Evolutionary conservation across 495 filamentous ascomycete genomes (phyloP).

Genomic region (Mytilinidion resinicola): DNA sequence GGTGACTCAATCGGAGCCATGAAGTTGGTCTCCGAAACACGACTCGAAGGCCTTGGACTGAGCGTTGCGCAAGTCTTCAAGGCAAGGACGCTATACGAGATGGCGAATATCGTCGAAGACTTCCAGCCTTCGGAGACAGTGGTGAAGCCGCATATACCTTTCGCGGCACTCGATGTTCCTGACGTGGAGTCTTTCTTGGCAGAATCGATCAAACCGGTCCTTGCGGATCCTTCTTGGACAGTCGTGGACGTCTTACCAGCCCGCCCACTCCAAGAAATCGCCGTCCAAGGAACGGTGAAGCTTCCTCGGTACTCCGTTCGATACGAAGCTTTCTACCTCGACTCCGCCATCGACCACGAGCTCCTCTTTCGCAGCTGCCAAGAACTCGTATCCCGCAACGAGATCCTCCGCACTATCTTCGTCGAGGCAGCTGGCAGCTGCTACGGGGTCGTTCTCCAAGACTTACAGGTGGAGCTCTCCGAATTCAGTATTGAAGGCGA

Average conservation of each 20-base stretch:
- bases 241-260: slow-evolving; percentile 55
- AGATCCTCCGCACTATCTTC: slow-evolving; percentile 66
- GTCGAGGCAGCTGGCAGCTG: slow-evolving; percentile 50
- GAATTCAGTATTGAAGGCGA: slow-evolving; percentile 50
- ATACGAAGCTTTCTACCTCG: slow-evolving; percentile 43
- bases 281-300: slow-evolving; percentile 53
- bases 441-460: slow-evolving; percentile 56
- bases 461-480: slow-evolving; percentile 46
- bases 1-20: slow-evolving; percentile 54
- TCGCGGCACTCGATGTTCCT: slow-evolving; percentile 6
- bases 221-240: slow-evolving; percentile 16
- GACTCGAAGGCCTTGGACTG: slow-evolving; percentile 6
- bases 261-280: slow-evolving; percentile 59
- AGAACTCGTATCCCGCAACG: slow-evolving; percentile 42
- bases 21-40: slow-evolving; percentile 40
- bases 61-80: slow-evolving; percentile 22
- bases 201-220: not conserved
- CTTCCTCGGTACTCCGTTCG: slow-evolving; percentile 42
- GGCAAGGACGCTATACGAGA: slow-evolving; percentile 6
- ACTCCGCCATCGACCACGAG: slow-evolving; percentile 28
- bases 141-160: not conserved
- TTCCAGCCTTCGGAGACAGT: not conserved
- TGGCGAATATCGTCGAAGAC: slow-evolving; percentile 9
- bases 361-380: slow-evolving; percentile 37
- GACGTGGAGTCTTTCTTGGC: slow-evolving; percentile 4